Evolutionary conservation across 805 yeast species (phyloP).

Genomic region (Hanseniaspora hatyaiensis): DNA sequence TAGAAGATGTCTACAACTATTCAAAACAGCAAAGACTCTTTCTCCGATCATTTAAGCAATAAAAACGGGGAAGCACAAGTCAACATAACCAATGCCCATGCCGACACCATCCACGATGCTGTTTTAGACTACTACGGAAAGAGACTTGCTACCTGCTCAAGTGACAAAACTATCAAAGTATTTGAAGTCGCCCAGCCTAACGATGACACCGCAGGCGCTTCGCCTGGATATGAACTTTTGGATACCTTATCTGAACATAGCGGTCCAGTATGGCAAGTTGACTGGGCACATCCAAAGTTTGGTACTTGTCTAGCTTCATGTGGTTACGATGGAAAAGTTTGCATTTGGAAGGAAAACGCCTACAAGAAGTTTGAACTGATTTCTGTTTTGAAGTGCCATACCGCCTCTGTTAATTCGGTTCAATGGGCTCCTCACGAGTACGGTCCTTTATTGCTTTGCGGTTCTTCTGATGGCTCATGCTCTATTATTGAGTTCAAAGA

Average conservation of each 20-base stretch:
- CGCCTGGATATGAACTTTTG: constrained; percentile 31
- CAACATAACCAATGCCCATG: constrained; percentile 81
- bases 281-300: constrained; percentile 98
- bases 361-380: constrained; percentile 69
- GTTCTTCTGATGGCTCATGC: constrained; percentile 86
- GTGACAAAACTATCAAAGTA: constrained; percentile 89
- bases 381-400: constrained; percentile 77
- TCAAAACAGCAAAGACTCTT: not conserved
- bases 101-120: constrained; percentile 90
- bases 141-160: constrained; percentile 88
- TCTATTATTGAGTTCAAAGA: constrained; percentile 85
- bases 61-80: constrained; percentile 36
- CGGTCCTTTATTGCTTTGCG: constrained; percentile 81
- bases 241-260: constrained; percentile 89
- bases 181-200: constrained; percentile 81
- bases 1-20: constrained; percentile 3
- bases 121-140: constrained; percentile 94
- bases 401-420: constrained; percentile 88
- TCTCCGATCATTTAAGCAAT: not conserved
- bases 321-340: constrained; percentile 87
- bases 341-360: constrained; percentile 83
- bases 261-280: constrained; percentile 98
- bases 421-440: constrained; percentile 96
- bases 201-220: constrained; percentile 36
- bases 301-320: constrained; percentile 91